Evolutionary conservation across 257 asterid genomes (phyloP), one percentile per base, ranked within the genome.

Genomic region (Gynochthodes officinalis): DNA sequence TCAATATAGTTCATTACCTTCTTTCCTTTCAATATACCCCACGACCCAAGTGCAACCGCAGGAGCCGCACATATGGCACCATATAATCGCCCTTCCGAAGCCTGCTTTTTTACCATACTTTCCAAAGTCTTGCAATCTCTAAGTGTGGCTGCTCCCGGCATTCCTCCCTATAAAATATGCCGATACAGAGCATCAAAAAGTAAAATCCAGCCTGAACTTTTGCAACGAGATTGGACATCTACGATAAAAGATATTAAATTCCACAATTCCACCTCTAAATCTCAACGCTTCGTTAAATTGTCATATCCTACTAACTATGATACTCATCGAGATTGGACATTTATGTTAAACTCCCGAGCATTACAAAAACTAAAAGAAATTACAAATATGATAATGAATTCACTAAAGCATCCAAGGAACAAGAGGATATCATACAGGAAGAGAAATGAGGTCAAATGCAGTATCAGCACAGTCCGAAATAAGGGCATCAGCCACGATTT

Each of bases 21-120:
- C 83, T 88, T 80, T 62, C 96, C 98, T 82, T 89, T 88, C 76
- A 94, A 72, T 75, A 94, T 82, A 48, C 96, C 97, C 98, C 98
- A 94, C 16, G 97, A 84, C 42, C 91, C 97, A 76, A 94, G 91
- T 23, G 90, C 96, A 62, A 91, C 93, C 18, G 97, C 97, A 64
- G 98, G 97, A 78, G 98, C 87, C 19, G 98, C 98, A 84, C 98
- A 94, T 75, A 94, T 88, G 60, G 98, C 98, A 61, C 96, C 96
- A 84, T 83, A 91, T 15, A 85, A 77, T 48, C 85, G 84, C 53
- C 78, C 87, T 69, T 86, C 90, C 18, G 83, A 84, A 75, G 95
- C 92, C 77, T 94, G 97, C 78, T 78, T 89, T 72, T 76, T 89
- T 52, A 88, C 90, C 57, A 94, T 82, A 80, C 69, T 83, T 81